Conservation (phyloP, 176 grass and related monocot genomes). For the Raddia distichophylla region DNA sequence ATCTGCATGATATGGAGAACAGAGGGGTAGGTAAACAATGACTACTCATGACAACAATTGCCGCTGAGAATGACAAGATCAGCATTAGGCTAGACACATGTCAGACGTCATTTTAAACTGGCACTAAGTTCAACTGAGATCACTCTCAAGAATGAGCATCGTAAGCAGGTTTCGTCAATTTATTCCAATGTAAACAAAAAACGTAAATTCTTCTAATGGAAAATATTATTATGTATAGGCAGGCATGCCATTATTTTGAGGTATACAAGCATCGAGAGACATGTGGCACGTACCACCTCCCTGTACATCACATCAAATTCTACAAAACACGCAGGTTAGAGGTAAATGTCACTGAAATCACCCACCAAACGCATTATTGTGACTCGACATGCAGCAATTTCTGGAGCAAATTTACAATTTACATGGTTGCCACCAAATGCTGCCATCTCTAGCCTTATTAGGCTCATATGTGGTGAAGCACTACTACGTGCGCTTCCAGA, state of each 20-base stretch:
- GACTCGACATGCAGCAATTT: neutral
- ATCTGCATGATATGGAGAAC: neutral
- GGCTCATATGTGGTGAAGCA: conserved; percentile 6
- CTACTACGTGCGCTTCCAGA: neutral
- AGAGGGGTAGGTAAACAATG: neutral
- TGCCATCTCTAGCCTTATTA: conserved; percentile 7
- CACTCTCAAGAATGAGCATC: neutral
- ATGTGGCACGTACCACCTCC: neutral
- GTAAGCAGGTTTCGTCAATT: neutral
- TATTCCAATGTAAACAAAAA: neutral
- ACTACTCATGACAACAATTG: neutral
- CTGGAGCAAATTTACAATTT: conserved; percentile 18
- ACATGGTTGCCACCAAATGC: conserved; percentile 31
- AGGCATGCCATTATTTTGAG: neutral
- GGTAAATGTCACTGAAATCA: conserved; percentile 5
- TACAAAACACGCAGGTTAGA: conserved; percentile 19
- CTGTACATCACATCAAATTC: neutral
- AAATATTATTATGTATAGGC: neutral
- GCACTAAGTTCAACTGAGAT: neutral
- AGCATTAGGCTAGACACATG: neutral
- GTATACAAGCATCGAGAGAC: conserved; percentile 1
- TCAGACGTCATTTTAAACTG: neutral
- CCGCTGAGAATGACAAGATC: neutral
- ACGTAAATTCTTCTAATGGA: neutral
- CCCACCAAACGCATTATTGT: neutral